Evolutionary conservation across 768 basidiomycete species (phyloP), one percentile per base, ranked within the genome.

Genomic region (Pulveroboletus sp.): DNA sequence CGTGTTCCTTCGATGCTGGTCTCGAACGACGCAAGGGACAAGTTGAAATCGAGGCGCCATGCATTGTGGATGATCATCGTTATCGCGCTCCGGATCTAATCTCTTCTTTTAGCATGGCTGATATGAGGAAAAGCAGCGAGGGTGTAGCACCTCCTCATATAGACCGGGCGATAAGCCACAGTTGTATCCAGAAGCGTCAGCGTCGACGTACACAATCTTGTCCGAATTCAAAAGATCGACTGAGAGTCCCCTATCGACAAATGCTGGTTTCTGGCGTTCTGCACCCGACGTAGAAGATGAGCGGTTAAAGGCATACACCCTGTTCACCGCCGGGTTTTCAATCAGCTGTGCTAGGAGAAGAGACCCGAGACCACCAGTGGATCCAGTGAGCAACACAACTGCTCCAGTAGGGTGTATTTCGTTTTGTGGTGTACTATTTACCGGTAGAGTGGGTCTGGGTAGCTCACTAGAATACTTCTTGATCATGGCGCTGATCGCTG

Each of bases 311-410:
- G 65, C 60, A 41, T 72, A 74, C 7, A 73, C 56, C 24, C 50
- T 59, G 28, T 58, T 48, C 1, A 70, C 63, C 1, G 21, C 31
- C 0, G 52, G 37, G 4, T 62, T 53, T 15, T 56, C 37, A 24
- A 71, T 51, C 11, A 73, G 60, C 3, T 47, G 48, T 0, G 63
- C 59, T 28, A 76, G 57, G 14, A 73, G 43, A 43, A 70, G 66
- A 2, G 71, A 68, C 14, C 75, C 74, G 1, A 76, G 63, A 9
- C 66, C 68, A 8, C 74, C 75, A 6, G 75, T 76, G 1, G 73
- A 70, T 12, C 75, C 74, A 4, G 75, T 76, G 31, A 76, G 52
- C 1, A 58, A 42, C 1, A 45, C 49, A 1, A 37, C 40, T 11
- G 21, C 30, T 14, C 30, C 14, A 6, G 7, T 1, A 24, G 48